phyloP scores from a whole-genome alignment of 352 stramenopile genomes.

The Blastocystis sp. region DNA sequence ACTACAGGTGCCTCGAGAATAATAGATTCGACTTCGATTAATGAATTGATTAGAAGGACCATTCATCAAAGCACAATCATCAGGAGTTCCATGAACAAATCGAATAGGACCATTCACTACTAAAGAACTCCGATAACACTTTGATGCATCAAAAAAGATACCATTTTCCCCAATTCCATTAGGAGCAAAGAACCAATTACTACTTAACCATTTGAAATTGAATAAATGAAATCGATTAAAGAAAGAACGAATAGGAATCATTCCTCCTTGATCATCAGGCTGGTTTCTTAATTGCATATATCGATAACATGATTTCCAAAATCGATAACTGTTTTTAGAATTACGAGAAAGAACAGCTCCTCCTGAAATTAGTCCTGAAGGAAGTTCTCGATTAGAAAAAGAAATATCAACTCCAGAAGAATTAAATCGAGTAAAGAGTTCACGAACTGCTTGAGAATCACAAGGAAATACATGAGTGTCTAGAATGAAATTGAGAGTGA shows the following conservation, averaged over 20 bases:
- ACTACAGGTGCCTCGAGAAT: neutral
- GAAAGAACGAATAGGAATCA: neutral
- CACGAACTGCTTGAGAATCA: neutral
- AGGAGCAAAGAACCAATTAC: constrained; percentile 37
- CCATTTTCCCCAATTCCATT: neutral
- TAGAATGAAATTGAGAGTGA: neutral
- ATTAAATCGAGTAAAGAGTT: neutral
- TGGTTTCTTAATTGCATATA: neutral
- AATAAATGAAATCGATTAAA: neutral
- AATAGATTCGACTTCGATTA: neutral
- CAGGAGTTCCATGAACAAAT: neutral
- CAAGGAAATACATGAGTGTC: neutral
- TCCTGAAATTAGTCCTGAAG: neutral
- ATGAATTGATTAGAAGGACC: neutral
- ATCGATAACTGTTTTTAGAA: neutral
- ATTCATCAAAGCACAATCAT: constrained; percentile 29
- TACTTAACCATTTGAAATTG: constrained; percentile 3
- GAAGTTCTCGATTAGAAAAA: neutral
- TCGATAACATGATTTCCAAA: neutral
- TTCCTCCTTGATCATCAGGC: neutral
- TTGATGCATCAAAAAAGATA: neutral
- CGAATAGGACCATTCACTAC: constrained; percentile 1
- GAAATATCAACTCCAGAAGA: neutral
- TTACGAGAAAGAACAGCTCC: neutral
- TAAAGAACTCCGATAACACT: constrained; percentile 16